Evolutionary conservation across 805 yeast species (phyloP), one percentile per base, ranked within the genome.

Genomic region (Candida ulmi): DNA sequence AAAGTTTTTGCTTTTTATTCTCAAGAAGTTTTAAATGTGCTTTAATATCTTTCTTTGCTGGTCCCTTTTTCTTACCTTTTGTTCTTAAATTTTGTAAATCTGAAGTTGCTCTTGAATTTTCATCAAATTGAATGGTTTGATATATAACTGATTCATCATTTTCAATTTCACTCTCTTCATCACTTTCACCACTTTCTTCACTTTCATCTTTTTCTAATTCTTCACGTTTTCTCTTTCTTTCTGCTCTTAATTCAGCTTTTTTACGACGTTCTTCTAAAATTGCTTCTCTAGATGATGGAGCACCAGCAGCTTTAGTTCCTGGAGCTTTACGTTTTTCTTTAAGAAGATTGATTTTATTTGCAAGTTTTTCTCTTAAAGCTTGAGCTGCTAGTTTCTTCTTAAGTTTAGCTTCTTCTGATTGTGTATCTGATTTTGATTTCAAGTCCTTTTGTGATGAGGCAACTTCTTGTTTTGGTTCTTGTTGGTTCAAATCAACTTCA

Each of bases 261-360:
- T 62, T 74, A 57, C 68, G 74, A 44, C 95, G 76, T 49, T 79
- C 84, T 28, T 73, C 79, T 39, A 86, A 63, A 37, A 85, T 79
- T 31, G 83, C 90, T 49, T 88, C 95, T 61, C 97, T 72, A 11
- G 91, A 85, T 43, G 80, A 73, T 13, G 90, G 88, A 0, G 96
- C 93, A 18, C 96, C 96, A 5, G 72, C 68, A 5, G 71, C 78
- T 34, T 78, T 81, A 1, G 90, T 67, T 2, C 98, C 98, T 1
- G 95, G 93, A 1, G 98, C 99, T 54, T 83, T 90, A 58, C 99
- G 79, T 62, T 77, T 83, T 40, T 81, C 88, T 49, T 80, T 78
- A 65, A 93, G 54, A 8, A 63, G 65, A 41, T 68, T 74, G 47
- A 93, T 90, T 59, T 80, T 86, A 15, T 73, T 74, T 23, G 91